Evolutionary conservation across 2,329 filamentous ascomycete genomes (phyloP).

Genomic region (Pestalotiopsis sp.): DNA sequence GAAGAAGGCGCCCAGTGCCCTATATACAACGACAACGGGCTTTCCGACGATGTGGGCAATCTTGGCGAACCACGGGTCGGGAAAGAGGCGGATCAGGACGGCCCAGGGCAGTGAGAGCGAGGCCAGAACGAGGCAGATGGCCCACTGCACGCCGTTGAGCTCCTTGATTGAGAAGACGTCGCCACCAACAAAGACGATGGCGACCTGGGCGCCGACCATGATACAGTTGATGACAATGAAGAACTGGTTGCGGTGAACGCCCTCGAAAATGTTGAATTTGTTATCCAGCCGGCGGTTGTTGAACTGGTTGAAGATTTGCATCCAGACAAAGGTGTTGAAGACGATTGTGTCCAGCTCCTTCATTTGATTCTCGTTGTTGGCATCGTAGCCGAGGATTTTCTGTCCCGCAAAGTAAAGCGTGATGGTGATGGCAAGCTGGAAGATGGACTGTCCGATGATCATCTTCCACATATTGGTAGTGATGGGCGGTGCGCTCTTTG

Average conservation of each 20-base stretch:
- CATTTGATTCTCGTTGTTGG: slow-evolving; percentile 39
- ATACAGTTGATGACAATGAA: slow-evolving; percentile 59
- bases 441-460: slow-evolving; percentile 64
- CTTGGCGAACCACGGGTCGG: slow-evolving; percentile 43
- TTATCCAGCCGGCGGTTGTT: slow-evolving; percentile 67
- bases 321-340: slow-evolving; percentile 74
- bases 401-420: slow-evolving; percentile 63
- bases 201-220: slow-evolving; percentile 59
- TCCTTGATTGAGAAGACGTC: slow-evolving; percentile 53
- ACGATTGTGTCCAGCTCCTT: slow-evolving; percentile 60
- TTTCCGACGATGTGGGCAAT: slow-evolving; percentile 30
- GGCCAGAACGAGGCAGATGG: slow-evolving; percentile 51
- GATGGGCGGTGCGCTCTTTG: slow-evolving; percentile 73
- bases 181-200: slow-evolving; percentile 61
- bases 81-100: slow-evolving; percentile 50
- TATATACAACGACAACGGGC: slow-evolving; percentile 32
- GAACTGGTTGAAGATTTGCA: slow-evolving; percentile 73
- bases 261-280: slow-evolving; percentile 63
- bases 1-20: slow-evolving; percentile 20
- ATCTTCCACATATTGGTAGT: slow-evolving; percentile 72
- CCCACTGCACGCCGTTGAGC: slow-evolving; percentile 56
- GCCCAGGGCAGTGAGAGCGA: slow-evolving; percentile 53
- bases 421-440: slow-evolving; percentile 61
- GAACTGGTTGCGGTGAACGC: slow-evolving; percentile 57
- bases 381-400: slow-evolving; percentile 54